Conservation (phyloP, 805 yeast species). For the Ogataea zsoltii region DNA sequence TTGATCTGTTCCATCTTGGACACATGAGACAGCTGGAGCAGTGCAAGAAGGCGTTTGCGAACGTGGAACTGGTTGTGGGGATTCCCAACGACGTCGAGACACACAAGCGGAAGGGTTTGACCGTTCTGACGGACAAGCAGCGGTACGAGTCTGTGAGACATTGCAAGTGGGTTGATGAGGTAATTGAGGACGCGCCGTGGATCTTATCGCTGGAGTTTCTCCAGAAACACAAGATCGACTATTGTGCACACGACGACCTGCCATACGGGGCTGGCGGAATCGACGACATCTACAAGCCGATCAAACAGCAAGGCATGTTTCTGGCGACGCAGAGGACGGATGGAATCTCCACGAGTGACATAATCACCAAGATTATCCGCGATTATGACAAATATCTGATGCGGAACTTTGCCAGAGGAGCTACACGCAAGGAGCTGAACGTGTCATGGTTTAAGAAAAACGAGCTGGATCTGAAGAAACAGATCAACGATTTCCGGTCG, state of each 20-base stretch:
- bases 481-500: slow-evolving; percentile 81
- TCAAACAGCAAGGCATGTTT: slow-evolving; percentile 88
- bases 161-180: slow-evolving; percentile 98
- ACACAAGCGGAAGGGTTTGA: slow-evolving; percentile 88
- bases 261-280: slow-evolving; percentile 90
- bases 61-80: slow-evolving; percentile 85
- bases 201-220: slow-evolving; percentile 82
- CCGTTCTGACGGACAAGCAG: slow-evolving; percentile 85
- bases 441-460: slow-evolving; percentile 98
- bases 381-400: slow-evolving; percentile 95
- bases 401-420: slow-evolving; percentile 98
- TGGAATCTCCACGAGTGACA: slow-evolving; percentile 94
- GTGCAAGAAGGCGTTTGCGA: slow-evolving; percentile 87
- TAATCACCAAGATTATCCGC: slow-evolving; percentile 89
- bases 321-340: slow-evolving; percentile 95
- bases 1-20: slow-evolving; percentile 94
- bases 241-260: slow-evolving; percentile 96
- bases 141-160: slow-evolving; percentile 89
- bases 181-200: slow-evolving; percentile 95
- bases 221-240: slow-evolving; percentile 79
- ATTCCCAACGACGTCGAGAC: slow-evolving; percentile 89
- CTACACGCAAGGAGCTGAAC: slow-evolving; percentile 92
- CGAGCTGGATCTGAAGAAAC: slow-evolving; percentile 91
- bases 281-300: slow-evolving; percentile 91
- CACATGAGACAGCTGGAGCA: slow-evolving; percentile 98